Conservation (phyloP, 2,329 filamentous ascomycete genomes). For the Pseudogymnoascus sp. region DNA sequence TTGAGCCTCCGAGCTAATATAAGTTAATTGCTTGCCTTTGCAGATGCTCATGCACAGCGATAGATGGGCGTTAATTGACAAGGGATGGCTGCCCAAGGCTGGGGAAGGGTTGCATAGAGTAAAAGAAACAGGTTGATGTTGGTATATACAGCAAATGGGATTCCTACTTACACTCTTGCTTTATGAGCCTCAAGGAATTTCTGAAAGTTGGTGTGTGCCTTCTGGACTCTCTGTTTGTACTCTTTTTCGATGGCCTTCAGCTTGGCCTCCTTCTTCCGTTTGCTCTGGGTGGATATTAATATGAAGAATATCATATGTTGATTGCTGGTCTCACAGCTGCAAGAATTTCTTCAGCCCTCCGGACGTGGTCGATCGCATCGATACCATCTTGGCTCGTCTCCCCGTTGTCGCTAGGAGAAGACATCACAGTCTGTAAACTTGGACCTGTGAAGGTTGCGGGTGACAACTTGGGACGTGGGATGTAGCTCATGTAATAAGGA, state of each 20-base stretch:
- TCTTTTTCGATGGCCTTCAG: slow-evolving; percentile 23
- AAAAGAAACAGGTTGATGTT: not conserved
- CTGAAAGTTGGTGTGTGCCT: slow-evolving; percentile 20
- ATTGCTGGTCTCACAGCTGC: slow-evolving; percentile 14
- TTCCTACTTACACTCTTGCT: slow-evolving; percentile 21
- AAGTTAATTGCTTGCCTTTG: not conserved
- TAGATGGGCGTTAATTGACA: not conserved
- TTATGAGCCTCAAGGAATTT: slow-evolving; percentile 19
- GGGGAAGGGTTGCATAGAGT: not conserved
- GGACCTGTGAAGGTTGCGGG: not conserved
- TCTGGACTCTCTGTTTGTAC: slow-evolving; percentile 20
- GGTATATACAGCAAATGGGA: not conserved
- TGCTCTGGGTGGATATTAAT: slow-evolving; percentile 17
- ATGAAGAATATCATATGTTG: not conserved
- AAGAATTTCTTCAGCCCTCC: slow-evolving; percentile 17
- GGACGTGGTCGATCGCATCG: slow-evolving; percentile 13
- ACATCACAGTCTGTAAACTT: not conserved
- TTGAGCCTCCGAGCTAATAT: not conserved
- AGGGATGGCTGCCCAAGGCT: not conserved
- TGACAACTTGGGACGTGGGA: not conserved
- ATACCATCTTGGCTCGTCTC: not conserved
- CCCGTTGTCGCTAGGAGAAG: not conserved
- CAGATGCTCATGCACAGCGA: not conserved
- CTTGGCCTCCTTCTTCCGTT: slow-evolving; percentile 21
- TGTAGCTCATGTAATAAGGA: not conserved